Evolutionary conservation across 1,139 yeast genomes (phyloP).

Genomic region (Hansenula sp.): DNA sequence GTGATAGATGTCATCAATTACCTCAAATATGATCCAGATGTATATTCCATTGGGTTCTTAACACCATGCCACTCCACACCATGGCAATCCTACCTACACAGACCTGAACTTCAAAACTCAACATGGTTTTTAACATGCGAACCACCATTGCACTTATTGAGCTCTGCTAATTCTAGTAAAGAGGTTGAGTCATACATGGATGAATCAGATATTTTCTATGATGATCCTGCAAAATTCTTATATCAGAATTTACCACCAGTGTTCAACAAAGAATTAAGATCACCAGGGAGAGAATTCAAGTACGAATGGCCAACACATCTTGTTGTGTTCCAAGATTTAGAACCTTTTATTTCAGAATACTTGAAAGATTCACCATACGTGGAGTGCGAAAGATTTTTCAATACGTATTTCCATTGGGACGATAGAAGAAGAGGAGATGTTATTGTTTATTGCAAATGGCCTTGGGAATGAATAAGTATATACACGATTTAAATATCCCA

Average conservation of each 20-base stretch:
- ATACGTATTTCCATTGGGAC: constrained; percentile 87
- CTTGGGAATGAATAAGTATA: constrained; percentile 22
- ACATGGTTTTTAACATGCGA: constrained; percentile 87
- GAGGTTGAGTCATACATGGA: constrained; percentile 55
- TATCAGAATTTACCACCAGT: constrained; percentile 37
- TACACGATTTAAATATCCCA: constrained; percentile 17
- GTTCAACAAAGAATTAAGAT: constrained; percentile 18
- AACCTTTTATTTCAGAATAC: constrained; percentile 36
- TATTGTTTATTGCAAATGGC: constrained; percentile 27
- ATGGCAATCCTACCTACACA: constrained; percentile 81
- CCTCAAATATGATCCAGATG: constrained; percentile 39
- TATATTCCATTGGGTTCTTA: constrained; percentile 64
- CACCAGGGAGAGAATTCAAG: constrained; percentile 25
- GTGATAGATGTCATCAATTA: constrained; percentile 63
- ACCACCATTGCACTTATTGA: constrained; percentile 60
- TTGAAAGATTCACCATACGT: constrained; percentile 40
- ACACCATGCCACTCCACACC: constrained; percentile 99
- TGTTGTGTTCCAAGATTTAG: constrained; percentile 65
- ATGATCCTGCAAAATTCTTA: constrained; percentile 54
- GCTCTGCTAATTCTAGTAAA: constrained; percentile 10
- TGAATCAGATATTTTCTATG: constrained; percentile 82
- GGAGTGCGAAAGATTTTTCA: constrained; percentile 57
- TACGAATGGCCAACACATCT: constrained; percentile 70
- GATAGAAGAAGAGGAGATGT: constrained; percentile 68
- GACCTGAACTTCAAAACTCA: constrained; percentile 37